Percentiles rank a stretch among this genome's conserved stretches.
phyloP scores from a whole-genome alignment of 805 yeast species.

The Cephaloascus fragrans region DNA sequence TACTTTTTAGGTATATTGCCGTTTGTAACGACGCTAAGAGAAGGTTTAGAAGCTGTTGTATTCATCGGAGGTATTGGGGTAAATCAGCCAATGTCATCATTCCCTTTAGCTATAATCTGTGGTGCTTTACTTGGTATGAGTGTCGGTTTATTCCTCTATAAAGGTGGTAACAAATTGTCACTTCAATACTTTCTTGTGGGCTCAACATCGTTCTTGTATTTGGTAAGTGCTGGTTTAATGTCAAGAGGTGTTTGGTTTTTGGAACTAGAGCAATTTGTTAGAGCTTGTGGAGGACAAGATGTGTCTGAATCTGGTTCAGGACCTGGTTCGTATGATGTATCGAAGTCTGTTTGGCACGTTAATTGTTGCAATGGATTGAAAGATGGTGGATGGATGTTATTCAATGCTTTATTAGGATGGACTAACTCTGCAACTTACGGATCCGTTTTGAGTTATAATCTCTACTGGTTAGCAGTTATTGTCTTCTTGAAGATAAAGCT shows the following conservation, averaged over 20 bases:
- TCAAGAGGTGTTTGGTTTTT: constrained; percentile 34
- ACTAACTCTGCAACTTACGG: constrained; percentile 36
- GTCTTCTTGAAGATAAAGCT: constrained; percentile 18
- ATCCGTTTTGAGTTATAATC: constrained; percentile 24
- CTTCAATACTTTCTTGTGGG: constrained; percentile 28
- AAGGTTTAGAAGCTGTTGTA: constrained; percentile 32
- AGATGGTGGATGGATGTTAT: constrained; percentile 36
- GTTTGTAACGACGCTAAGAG: constrained; percentile 28
- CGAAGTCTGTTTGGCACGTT: constrained; percentile 33
- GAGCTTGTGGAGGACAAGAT: constrained; percentile 29
- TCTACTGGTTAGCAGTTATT: constrained; percentile 26
- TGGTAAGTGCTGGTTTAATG: constrained; percentile 34
- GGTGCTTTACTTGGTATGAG: constrained; percentile 19
- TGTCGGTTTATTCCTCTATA: constrained; percentile 24
- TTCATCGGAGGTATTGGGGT: constrained; percentile 30
- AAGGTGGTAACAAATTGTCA: constrained; percentile 30
- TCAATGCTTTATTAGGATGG: constrained; percentile 36
- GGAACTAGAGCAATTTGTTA: constrained; percentile 27
- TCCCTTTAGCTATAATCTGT: constrained; percentile 19
- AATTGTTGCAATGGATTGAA: constrained; percentile 34
- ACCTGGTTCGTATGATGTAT: constrained; percentile 33
- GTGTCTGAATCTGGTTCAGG: constrained; percentile 35
- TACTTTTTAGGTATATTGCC: constrained; percentile 28
- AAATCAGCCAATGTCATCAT: constrained; percentile 17
- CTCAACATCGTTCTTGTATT: constrained; percentile 29